These are phyloP conservation scores for Actinidia polygama DNA, from an alignment of 179 eudicot genomes.

Conservation along the genomic window DNA sequence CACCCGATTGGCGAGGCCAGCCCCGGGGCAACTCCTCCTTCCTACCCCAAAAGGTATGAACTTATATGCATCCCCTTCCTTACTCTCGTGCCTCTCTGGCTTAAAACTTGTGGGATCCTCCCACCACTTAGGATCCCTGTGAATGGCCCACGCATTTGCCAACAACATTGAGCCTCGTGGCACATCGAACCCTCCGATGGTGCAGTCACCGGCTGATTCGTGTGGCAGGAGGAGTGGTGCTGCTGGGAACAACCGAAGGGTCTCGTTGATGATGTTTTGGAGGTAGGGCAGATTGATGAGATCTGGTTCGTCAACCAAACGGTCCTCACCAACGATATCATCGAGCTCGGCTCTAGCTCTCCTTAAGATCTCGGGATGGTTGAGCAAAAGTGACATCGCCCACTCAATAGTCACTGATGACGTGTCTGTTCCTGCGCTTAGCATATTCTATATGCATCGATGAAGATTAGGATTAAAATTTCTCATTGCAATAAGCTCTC, in stretches of 20 bases:
- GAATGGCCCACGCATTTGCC: slow-evolving; percentile 46
- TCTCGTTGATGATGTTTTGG: slow-evolving; percentile 32
- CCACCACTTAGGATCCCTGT: slow-evolving; percentile 35
- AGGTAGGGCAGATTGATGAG: slow-evolving; percentile 33
- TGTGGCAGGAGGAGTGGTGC: slow-evolving; percentile 42
- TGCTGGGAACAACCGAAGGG: slow-evolving; percentile 32
- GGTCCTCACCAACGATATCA: slow-evolving; percentile 1
- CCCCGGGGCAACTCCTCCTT: slow-evolving; percentile 37
- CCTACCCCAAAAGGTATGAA: slow-evolving; percentile 34
- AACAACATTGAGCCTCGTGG: slow-evolving; percentile 36
- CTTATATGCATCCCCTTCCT: slow-evolving; percentile 13
- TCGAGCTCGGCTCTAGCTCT: slow-evolving; percentile 31
- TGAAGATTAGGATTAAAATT: background rate
- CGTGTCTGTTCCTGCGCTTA: slow-evolving; percentile 34
- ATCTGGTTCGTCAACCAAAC: slow-evolving; percentile 36
- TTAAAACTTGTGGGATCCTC: slow-evolving; percentile 29
- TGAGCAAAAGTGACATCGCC: slow-evolving; percentile 47
- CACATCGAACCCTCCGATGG: slow-evolving; percentile 32
- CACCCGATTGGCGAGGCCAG: slow-evolving; percentile 23
- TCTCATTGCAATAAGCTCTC: background rate
- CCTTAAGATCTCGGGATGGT: slow-evolving; percentile 27
- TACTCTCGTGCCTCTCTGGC: slow-evolving; percentile 32
- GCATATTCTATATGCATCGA: slow-evolving; percentile 20
- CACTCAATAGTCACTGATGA: slow-evolving; percentile 35
- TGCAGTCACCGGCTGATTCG: slow-evolving; percentile 28